Conservation (phyloP, 2,329 filamentous ascomycete genomes). For the Saccharata proteae region DNA sequence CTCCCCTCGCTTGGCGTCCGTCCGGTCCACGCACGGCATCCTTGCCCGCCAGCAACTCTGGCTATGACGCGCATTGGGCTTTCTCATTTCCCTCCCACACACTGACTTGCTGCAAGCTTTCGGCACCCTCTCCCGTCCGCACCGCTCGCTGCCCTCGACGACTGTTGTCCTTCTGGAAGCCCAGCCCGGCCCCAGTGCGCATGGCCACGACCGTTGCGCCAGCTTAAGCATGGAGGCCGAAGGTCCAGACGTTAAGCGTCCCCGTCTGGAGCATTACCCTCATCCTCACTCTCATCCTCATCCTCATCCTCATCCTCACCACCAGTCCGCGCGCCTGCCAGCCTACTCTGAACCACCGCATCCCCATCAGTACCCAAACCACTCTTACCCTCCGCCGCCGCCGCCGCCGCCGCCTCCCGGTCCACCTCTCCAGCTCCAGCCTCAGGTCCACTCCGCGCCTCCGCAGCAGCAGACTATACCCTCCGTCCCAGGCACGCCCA, state of each 20-base stretch:
- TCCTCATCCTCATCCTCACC: conserved; percentile 5
- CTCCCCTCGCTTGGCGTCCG: conserved; percentile 10
- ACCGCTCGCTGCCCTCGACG: conserved; percentile 8
- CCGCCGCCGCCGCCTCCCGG: conserved; percentile 9
- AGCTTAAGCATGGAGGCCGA: conserved; percentile 10
- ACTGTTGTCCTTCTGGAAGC: no score
- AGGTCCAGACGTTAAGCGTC: conserved; percentile 10
- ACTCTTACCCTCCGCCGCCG: conserved; percentile 7
- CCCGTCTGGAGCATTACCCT: conserved; percentile 9
- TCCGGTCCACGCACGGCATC: conserved; percentile 8
- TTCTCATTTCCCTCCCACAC: conserved; percentile 9
- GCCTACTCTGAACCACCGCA: conserved; percentile 6
- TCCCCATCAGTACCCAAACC: no score
- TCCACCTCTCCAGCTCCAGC: conserved; percentile 7
- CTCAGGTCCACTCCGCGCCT: no score
- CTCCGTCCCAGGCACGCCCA: conserved; percentile 7
- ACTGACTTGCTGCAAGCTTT: conserved; percentile 10
- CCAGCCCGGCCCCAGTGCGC: conserved; percentile 9
- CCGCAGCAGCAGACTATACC: no score
- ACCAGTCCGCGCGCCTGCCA: no score
- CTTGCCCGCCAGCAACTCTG: conserved; percentile 8
- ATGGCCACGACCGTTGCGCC: conserved; percentile 9
- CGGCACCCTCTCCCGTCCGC: conserved; percentile 8
- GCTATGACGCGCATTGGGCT: conserved; percentile 10
- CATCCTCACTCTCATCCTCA: conserved; percentile 3